These are phyloP conservation scores for Wickerhamomyces bovis DNA, from an alignment of 805 yeast species.

Conservation along the genomic window DNA sequence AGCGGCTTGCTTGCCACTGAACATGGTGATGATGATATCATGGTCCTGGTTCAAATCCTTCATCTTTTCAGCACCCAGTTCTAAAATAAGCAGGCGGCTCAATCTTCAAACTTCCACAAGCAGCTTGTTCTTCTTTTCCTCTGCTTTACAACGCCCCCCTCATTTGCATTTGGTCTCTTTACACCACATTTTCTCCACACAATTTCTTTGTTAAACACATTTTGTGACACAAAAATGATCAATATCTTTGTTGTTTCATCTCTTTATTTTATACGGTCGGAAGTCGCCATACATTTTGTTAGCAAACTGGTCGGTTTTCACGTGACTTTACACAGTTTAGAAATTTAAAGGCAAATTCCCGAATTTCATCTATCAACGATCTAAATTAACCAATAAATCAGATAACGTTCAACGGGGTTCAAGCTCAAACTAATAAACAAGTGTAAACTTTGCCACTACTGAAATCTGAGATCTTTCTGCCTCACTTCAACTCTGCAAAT, in stretches of 20 bases:
- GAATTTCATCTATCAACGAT: no score
- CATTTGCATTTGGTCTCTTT: not conserved
- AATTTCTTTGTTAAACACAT: no score
- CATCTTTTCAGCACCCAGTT: not conserved
- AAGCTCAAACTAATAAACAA: no score
- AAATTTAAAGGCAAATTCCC: no score
- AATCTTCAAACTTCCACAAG: no score
- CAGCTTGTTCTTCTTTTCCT: no score
- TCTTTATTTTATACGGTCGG: not conserved
- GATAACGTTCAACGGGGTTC: not conserved
- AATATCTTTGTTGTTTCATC: not conserved
- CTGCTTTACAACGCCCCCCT: not conserved
- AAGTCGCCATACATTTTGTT: not conserved
- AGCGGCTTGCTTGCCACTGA: constrained; percentile 6
- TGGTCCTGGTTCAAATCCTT: constrained; percentile 1
- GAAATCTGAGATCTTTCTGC: not conserved
- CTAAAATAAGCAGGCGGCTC: no score
- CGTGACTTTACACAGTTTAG: no score
- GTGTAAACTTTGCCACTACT: not conserved
- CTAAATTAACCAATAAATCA: not conserved
- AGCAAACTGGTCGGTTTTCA: not conserved
- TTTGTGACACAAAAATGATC: not conserved
- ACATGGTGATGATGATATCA: constrained; percentile 4
- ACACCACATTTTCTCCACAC: not conserved
- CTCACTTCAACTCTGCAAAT: no score